A percentile compares a stretch with the other conserved stretches of the same genome.
phyloP scores from a whole-genome alignment of 345 rosid genomes.

The Brassica nigra region DNA sequence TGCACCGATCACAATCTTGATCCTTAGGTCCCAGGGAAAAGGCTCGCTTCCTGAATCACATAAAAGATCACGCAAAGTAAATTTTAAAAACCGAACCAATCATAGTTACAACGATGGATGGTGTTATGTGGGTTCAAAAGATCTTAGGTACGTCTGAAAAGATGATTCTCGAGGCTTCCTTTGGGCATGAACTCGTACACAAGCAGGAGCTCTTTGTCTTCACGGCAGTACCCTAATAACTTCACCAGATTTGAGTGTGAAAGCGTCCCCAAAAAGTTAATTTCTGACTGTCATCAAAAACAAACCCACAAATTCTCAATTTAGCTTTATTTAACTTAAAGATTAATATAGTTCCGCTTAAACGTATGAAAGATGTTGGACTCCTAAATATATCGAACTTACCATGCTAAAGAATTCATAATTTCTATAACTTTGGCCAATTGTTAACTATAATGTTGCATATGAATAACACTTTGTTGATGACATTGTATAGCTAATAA shows the following conservation, averaged over 20 bases:
- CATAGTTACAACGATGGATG: neutral
- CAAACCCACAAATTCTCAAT: constrained; percentile 10
- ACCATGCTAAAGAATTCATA: neutral
- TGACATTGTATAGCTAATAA: neutral
- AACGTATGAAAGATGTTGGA: neutral
- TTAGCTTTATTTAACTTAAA: neutral
- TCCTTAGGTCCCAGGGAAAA: constrained; percentile 78
- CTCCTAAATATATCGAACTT: neutral
- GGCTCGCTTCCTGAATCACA: constrained; percentile 51
- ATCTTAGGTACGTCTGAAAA: constrained; percentile 68
- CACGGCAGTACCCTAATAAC: constrained; percentile 80
- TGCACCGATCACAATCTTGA: constrained; percentile 76
- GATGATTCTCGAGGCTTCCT: constrained; percentile 83
- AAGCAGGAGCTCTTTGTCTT: constrained; percentile 68
- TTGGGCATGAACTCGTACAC: constrained; percentile 82
- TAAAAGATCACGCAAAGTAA: neutral
- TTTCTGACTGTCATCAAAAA: constrained; percentile 61
- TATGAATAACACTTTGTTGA: neutral
- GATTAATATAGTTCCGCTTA: neutral
- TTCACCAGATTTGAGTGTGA: constrained; percentile 81
- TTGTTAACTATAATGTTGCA: neutral
- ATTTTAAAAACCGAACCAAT: neutral
- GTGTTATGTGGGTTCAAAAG: constrained; percentile 5
- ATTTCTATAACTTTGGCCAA: neutral
- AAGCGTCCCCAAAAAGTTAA: constrained; percentile 75